Percentiles rank a stretch among this genome's conserved stretches.
Conservation (phyloP, 768 basidiomycete species). For the Dioszegia crocea region DNA sequence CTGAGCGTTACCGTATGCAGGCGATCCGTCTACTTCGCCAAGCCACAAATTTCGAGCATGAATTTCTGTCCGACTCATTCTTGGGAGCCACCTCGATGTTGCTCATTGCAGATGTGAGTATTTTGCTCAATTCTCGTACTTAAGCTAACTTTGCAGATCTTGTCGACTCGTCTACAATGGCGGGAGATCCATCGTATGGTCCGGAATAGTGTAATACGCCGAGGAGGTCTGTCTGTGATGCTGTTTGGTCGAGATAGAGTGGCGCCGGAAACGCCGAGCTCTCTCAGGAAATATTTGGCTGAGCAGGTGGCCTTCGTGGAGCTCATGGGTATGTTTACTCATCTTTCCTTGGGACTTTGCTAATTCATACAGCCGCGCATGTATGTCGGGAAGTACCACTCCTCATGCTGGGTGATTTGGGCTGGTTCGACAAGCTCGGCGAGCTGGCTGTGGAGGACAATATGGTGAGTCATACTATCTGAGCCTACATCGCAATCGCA, state of each 20-base stretch:
- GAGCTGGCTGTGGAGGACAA: conserved; percentile 1
- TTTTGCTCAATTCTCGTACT: not conserved
- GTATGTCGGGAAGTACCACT: conserved; percentile 4
- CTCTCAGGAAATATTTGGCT: conserved; percentile 2
- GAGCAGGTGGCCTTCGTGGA: conserved; percentile 10
- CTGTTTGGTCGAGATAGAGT: conserved; percentile 1
- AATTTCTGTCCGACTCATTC: conserved; percentile 11
- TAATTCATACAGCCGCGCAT: not conserved
- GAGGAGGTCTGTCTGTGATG: conserved; percentile 5
- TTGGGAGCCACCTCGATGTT: conserved; percentile 11
- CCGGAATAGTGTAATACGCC: not conserved
- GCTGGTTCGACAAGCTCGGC: conserved; percentile 4
- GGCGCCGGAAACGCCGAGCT: not conserved
- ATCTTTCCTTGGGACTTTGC: not conserved
- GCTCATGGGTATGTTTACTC: conserved; percentile 10
- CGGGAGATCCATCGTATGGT: conserved; percentile 11
- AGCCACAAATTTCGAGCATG: not conserved
- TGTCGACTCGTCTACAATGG: conserved; percentile 12
- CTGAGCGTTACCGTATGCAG: conserved; percentile 6
- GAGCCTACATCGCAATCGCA: too few species aligned
- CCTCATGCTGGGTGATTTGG: conserved; percentile 3
- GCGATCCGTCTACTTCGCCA: conserved; percentile 6
- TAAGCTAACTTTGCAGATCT: conserved; percentile 10
- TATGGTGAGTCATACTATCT: not conserved
- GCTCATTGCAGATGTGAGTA: conserved; percentile 15